Percentiles rank a stretch among this genome's conserved stretches.
phyloP scores from a whole-genome alignment of 768 basidiomycete genomes.

The Fistulinella prunicolor region DNA sequence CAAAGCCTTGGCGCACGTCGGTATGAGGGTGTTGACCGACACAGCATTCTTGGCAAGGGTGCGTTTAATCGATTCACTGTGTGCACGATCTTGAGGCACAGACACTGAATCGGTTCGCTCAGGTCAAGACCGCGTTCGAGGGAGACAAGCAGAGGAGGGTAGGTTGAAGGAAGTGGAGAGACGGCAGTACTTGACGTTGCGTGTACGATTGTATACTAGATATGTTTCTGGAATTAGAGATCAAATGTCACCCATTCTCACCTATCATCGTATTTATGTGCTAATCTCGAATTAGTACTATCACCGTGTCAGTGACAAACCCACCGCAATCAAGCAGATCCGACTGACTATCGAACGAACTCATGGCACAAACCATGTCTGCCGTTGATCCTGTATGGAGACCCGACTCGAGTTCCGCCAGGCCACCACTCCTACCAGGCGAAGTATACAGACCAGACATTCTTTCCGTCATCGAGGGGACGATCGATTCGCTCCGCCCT shows the following conservation, averaged over 20 bases:
- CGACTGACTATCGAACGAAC: too few relatives aligned
- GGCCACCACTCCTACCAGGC: slow-evolving; percentile 26
- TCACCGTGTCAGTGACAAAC: too few relatives aligned
- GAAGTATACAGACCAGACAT: slow-evolving; percentile 56
- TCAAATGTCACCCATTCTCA: too few relatives aligned
- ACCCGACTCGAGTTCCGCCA: slow-evolving; percentile 29
- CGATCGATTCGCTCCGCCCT: slow-evolving; percentile 48
- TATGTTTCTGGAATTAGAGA: too few relatives aligned
- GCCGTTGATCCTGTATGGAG: slow-evolving; percentile 36
- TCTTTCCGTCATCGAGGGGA: slow-evolving; percentile 54
- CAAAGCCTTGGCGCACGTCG: slow-evolving; percentile 69
- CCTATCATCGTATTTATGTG: too few relatives aligned
- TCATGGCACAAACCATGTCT: too few relatives aligned
- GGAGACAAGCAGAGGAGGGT: slow-evolving; percentile 33
- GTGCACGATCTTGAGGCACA: too few relatives aligned
- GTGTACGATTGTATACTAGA: background rate
- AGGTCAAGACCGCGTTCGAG: slow-evolving; percentile 50
- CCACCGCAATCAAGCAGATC: too few relatives aligned
- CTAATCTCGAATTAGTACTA: too few relatives aligned
- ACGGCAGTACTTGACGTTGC: background rate
- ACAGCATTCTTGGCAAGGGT: slow-evolving; percentile 59
- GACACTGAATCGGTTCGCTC: background rate
- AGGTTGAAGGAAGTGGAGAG: background rate
- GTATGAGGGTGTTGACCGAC: slow-evolving; percentile 64
- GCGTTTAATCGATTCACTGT: slow-evolving; percentile 7